Base-by-base conservation (phyloP, 2,329 filamentous ascomycete species). In the Drechmeria coniospora region DNA sequence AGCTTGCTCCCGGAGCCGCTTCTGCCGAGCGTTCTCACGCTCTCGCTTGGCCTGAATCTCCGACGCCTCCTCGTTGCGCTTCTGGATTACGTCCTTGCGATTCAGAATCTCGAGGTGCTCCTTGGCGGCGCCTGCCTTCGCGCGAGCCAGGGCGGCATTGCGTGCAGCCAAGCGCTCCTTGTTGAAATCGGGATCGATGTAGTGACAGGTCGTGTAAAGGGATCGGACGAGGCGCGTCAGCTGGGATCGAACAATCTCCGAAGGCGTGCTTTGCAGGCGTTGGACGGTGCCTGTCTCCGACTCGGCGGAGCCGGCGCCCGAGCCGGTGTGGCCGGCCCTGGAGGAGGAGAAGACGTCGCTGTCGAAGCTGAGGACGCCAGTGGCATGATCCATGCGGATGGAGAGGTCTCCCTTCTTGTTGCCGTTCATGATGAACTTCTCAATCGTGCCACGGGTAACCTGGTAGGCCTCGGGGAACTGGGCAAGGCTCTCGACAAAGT, bases 361-460 rank as follows among this genome's bases (percentile, higher is more conserved):
- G 54, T 98, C 90, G 45, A 98, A 98, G 53, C 84, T 94, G 34
- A 98, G 72, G 27, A 94, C 81, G 34, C 90, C 84, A 29, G 86
- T 87, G 36, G 84, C 84, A 51, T 98, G 90, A 50, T 95, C 82
- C 57, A 95, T 83, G 36, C 90, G 84, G 44, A 98, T 92, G 29
- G 90, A 80, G 25, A 98, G 69, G 45, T 98, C 90, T 32, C 90
- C 90, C 72, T 98, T 98, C 74, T 98, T 98, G 71, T 92, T 95
- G 38, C 90, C 90, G 57, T 98, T 98, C 90, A 98, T 98, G 67
- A 98, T 95, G 67, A 98, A 98, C 63, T 95, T 98, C 66, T 98
- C 90, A 41, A 98, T 92, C 36, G 82, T 92, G 40, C 78, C 74
- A 29, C 80, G 76, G 37, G 72, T 79, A 41, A 95, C 84, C 59